Base-by-base conservation (phyloP, 352 stramenopile genomes). In the Phytophthora uliginosa region DNA sequence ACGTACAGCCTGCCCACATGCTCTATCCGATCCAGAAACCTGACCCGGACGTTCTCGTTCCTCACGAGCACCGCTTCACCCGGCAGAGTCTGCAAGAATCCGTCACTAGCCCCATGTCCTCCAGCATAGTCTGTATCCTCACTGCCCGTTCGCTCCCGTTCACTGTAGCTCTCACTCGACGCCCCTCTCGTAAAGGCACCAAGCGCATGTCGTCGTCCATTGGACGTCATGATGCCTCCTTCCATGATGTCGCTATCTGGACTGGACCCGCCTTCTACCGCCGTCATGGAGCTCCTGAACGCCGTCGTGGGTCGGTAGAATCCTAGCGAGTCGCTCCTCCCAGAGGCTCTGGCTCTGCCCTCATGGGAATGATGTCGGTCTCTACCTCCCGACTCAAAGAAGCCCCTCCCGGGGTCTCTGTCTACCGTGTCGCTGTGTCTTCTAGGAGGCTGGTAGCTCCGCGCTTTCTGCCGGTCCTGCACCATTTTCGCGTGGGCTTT, bases 401-500 rank as follows among this genome's bases (percentile, higher is more conserved):
- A 75, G 42, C 7, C 62, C 10, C 42, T 75, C 13, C 58, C 17
- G 67, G 56, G 18, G 53, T 40, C 42, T 58, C 66, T 38, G 18
- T 71, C 31, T 20, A n/a, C 40, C 38, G 68, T 60, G 53, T 85
- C 76, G 53, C 78, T 83, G 64, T 82, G 63, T 66, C 73, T 56
- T 64, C 69, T 62, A 0, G 34, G 9, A 56, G 74, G 67, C 38
- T 77, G 69, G 36, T 56, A 58, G 31, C 51, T 52, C 7, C 56
- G 47, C 5, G 76, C 72, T 63, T 83, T 75, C 63, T 89, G 77
- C 4, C 79, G 66, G 31, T 93, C 87, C 13, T 89, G 82, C 5
- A 95, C 78, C 76, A 94, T 88, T 33, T 85, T 81, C 0, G 82
- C 84, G 53, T 95, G 88, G 2, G 87, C 86, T 33, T 85, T 88